A percentile compares a stretch with the other conserved stretches of the same genome.
These are phyloP conservation scores for Oenanthe sinensis DNA, from an alignment of 129 eudicot genomes.

Conservation along the genomic window DNA sequence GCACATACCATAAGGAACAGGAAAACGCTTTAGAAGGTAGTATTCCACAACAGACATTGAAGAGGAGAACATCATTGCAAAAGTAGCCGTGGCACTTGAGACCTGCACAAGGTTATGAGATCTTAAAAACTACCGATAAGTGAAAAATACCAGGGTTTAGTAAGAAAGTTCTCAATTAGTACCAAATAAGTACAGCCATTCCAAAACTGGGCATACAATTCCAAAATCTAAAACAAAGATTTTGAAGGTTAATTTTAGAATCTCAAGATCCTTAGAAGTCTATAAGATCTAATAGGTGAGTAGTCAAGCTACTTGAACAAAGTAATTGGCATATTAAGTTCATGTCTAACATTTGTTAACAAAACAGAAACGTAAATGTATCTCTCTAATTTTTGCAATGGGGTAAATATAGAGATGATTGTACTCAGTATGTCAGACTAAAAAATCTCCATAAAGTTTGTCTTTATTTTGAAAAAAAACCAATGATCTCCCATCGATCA, in stretches of 20 bases:
- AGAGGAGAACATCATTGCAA: constrained; percentile 94
- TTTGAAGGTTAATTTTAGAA: background rate
- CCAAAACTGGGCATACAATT: background rate
- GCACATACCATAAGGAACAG: constrained; percentile 76
- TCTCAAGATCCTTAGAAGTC: background rate
- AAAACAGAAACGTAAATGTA: background rate
- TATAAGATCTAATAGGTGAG: background rate
- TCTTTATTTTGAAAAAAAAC: background rate
- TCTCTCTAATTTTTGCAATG: background rate
- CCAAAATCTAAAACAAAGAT: background rate
- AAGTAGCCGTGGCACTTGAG: constrained; percentile 97
- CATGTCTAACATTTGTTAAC: background rate
- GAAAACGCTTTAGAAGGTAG: constrained; percentile 88
- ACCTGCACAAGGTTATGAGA: constrained; percentile 39
- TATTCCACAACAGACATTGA: constrained; percentile 97
- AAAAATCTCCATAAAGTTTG: background rate
- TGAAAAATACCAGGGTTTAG: background rate
- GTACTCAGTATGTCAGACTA: background rate
- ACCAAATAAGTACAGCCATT: background rate
- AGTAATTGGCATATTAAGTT: background rate
- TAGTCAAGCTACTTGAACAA: background rate
- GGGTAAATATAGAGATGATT: background rate
- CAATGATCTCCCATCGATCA: background rate
- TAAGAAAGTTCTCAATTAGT: background rate
- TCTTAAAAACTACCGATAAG: background rate